Percentiles rank a stretch among this genome's conserved stretches.
phyloP scores from a whole-genome alignment of 75 land plant species.

The Selaginella moellendorffii region DNA sequence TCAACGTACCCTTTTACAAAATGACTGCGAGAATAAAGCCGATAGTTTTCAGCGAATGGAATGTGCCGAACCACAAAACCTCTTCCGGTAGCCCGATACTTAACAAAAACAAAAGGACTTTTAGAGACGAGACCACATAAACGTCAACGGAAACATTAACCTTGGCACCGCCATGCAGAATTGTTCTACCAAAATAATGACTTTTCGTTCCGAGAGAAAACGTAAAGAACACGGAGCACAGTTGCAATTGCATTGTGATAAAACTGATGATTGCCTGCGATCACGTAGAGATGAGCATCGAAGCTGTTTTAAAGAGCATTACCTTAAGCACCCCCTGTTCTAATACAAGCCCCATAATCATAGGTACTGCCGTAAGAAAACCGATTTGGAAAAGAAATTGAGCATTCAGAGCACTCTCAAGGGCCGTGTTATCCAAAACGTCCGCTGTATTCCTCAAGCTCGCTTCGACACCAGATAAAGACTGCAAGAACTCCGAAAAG shows the following conservation, averaged over 20 bases:
- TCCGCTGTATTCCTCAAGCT: conserved; percentile 30
- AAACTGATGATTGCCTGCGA: not conserved
- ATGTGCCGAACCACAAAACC: conserved; percentile 96
- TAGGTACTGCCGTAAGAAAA: conserved; percentile 86
- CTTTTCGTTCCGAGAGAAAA: conserved; percentile 92
- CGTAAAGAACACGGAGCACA: conserved; percentile 88
- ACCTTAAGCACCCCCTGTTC: conserved; percentile 79
- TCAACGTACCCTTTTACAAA: conserved; percentile 91
- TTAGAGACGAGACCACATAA: too few species aligned
- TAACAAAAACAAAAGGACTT: conserved; percentile 11
- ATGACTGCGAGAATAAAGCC: conserved; percentile 92
- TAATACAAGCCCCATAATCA: conserved; percentile 74
- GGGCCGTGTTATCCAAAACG: conserved; percentile 44
- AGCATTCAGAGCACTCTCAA: conserved; percentile 65
- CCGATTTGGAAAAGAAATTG: conserved; percentile 92
- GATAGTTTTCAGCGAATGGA: conserved; percentile 84
- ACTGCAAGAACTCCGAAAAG: conserved; percentile 29
- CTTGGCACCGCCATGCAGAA: conserved; percentile 97
- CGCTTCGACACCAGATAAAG: conserved; percentile 72
- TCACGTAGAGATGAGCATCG: not conserved
- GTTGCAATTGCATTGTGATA: conserved; percentile 69
- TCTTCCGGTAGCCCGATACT: conserved; percentile 95
- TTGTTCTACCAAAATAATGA: conserved; percentile 92
- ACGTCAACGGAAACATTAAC: too few species aligned
- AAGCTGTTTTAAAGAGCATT: conserved; percentile 1